These are phyloP conservation scores for Alopecurus myosuroides DNA, from an alignment of 176 grass and related monocot genomes.

Conservation along the genomic window DNA sequence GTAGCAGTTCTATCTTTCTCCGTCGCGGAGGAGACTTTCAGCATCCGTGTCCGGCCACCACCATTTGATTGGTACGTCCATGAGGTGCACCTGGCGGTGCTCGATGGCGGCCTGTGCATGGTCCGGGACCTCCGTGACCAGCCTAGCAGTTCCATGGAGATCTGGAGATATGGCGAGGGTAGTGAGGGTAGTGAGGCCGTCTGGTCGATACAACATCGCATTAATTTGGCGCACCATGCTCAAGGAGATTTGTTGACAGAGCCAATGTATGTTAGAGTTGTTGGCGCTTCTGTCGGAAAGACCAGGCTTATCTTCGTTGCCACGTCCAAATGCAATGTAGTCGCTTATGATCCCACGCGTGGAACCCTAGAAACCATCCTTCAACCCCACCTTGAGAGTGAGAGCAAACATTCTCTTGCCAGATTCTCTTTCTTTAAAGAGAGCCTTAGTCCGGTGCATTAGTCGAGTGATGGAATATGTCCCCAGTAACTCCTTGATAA, in stretches of 20 bases:
- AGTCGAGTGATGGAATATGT: too few relatives aligned
- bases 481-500: too few relatives aligned
- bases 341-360: not conserved
- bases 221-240: not conserved
- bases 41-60: not conserved
- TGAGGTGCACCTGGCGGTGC: not conserved
- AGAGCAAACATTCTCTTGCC: not conserved
- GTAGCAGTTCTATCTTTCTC: not conserved
- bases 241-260: not conserved
- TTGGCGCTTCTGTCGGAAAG: not conserved
- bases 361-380: not conserved
- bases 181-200: not conserved
- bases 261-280: not conserved
- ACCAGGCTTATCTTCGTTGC: not conserved
- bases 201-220: not conserved
- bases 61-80: not conserved
- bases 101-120: not conserved
- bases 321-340: not conserved
- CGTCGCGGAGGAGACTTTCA: not conserved
- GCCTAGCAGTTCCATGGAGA: not conserved
- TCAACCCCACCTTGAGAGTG: not conserved
- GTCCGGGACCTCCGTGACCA: not conserved
- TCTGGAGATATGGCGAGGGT: not conserved
- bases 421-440: not conserved
- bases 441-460: not conserved